Percentiles rank a stretch among this genome's conserved stretches.
Evolutionary conservation across 257 asterid species (phyloP).

Genomic region (Solanum ossicruentum): DNA sequence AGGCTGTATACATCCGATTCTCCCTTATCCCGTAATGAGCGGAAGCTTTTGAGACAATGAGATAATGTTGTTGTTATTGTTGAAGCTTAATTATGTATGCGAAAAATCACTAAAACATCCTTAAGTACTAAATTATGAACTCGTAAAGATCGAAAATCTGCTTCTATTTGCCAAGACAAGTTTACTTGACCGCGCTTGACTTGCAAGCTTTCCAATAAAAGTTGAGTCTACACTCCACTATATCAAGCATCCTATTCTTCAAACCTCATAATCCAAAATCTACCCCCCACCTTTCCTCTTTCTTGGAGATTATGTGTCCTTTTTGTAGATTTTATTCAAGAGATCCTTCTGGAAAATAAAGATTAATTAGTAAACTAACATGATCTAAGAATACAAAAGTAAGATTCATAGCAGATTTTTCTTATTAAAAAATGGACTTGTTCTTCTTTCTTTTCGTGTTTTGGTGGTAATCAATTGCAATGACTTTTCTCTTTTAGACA

Average conservation of each 20-base stretch:
- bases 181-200: background rate
- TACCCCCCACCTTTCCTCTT: background rate
- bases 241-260: conserved; percentile 18
- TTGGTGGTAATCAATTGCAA: background rate
- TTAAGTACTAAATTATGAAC: background rate
- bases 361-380: conserved; percentile 19
- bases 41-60: too few relatives aligned
- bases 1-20: too few relatives aligned
- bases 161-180: background rate
- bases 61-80: too few relatives aligned
- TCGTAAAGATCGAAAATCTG: background rate
- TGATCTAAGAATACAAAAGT: conserved; percentile 1
- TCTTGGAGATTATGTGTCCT: background rate
- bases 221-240: conserved; percentile 38
- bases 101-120: background rate
- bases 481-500: conserved; percentile 3
- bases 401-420: conserved; percentile 27
- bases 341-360: conserved; percentile 7
- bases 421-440: background rate
- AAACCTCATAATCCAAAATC: background rate
- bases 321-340: conserved; percentile 6
- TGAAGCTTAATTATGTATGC: background rate
- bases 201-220: conserved; percentile 16
- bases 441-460: background rate
- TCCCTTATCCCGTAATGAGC: too few relatives aligned